phyloP scores from a whole-genome alignment of 2,329 filamentous ascomycete genomes.

The Fusarium sublunatum region DNA sequence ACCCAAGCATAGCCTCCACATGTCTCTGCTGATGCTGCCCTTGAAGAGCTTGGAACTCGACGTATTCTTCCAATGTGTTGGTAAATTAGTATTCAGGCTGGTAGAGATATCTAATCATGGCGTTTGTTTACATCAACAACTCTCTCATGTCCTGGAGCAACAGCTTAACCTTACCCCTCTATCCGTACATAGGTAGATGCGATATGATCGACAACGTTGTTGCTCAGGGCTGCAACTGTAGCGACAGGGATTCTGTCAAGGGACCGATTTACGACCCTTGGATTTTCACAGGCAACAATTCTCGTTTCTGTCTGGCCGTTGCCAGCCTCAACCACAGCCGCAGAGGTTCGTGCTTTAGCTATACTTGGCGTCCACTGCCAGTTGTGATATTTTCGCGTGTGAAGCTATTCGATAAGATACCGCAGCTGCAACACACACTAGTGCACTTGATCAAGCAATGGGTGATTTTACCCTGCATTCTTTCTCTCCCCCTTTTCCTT shows the following conservation, averaged over 20 bases:
- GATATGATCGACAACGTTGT: conserved; percentile 31
- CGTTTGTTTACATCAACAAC: conserved; percentile 14
- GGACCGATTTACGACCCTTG: conserved; percentile 19
- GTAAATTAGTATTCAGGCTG: not conserved
- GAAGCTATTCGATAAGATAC: conserved; percentile 10
- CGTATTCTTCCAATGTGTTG: not conserved
- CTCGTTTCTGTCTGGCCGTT: conserved; percentile 1
- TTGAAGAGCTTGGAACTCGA: not conserved
- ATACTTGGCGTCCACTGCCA: not conserved
- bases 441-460: not conserved
- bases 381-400: not conserved
- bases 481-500: not conserved
- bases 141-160: not conserved
- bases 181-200: not conserved
- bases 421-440: not conserved
- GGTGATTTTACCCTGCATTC: conserved; percentile 4
- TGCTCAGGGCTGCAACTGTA: conserved; percentile 12
- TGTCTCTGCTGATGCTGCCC: conserved; percentile 25
- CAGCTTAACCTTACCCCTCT: conserved; percentile 23
- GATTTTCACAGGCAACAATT: conserved; percentile 5
- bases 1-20: conserved; percentile 19
- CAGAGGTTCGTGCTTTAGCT: conserved; percentile 10
- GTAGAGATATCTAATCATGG: not conserved
- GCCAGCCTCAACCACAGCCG: conserved; percentile 10
- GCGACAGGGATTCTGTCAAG: conserved; percentile 26